Conservation (phyloP, 306 rosid species). For the Medicago ruthenica region DNA sequence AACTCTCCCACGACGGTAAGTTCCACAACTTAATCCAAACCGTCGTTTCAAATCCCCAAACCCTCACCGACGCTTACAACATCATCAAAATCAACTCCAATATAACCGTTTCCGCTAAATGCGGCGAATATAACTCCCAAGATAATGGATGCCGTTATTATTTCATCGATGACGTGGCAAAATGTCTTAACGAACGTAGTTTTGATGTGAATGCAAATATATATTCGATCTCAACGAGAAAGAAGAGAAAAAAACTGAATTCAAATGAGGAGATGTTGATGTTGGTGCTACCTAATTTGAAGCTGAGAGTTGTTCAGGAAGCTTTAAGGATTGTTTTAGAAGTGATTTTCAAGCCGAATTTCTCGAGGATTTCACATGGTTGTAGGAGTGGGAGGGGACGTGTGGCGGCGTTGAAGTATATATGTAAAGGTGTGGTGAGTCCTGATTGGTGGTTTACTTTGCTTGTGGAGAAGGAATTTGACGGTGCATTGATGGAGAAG, state of each 20-base stretch:
- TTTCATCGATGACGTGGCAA: conserved; percentile 57
- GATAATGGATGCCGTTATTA: conserved; percentile 22
- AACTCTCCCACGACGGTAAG: conserved; percentile 57
- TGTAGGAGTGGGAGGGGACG: conserved; percentile 90
- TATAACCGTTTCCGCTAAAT: conserved; percentile 31
- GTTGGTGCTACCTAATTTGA: conserved; percentile 78
- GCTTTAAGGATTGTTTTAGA: conserved; percentile 82
- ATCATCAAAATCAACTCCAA: conserved; percentile 75
- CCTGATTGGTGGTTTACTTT: conserved; percentile 92
- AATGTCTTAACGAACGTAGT: conserved; percentile 55
- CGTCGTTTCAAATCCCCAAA: conserved; percentile 71
- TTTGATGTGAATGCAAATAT: conserved; percentile 68
- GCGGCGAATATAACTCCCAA: not conserved
- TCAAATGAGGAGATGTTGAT: not conserved
- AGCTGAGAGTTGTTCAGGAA: conserved; percentile 77
- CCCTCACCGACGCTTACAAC: conserved; percentile 75
- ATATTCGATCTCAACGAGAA: conserved; percentile 56
- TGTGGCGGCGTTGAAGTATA: conserved; percentile 66
- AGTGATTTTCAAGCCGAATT: conserved; percentile 77
- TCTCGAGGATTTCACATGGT: conserved; percentile 88
- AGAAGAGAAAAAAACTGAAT: conserved; percentile 2
- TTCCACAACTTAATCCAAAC: conserved; percentile 62
- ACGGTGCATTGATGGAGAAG: conserved; percentile 58
- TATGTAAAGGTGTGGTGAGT: conserved; percentile 62
- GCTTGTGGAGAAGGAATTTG: conserved; percentile 62